Evolutionary conservation across 208 protist genomes (phyloP), one percentile per base, ranked within the genome.

Genomic region (Crithidia brevicula): DNA sequence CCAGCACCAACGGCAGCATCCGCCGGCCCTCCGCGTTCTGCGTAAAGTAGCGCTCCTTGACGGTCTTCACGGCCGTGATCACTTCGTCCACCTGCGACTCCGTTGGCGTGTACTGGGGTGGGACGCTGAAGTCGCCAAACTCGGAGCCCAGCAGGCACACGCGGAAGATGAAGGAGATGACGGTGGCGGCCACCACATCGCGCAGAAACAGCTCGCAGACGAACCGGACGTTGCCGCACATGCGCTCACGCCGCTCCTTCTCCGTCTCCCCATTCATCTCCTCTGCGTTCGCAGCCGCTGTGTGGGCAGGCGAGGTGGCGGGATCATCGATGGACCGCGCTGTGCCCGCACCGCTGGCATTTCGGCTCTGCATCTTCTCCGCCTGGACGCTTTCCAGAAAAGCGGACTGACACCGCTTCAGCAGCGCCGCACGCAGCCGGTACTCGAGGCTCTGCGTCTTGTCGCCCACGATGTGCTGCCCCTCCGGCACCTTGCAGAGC

Each of bases 141-240:
- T 82, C 83, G 4, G 66, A 67, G 8, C 87, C 87, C 31, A 83
- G 79, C 31, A 59, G 60, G 62, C 79, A 83, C n/a, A 73, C 72
- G 33, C 83, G 50, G 40, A 91, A 67, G 61, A 96, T 86, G n/a
- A 80, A 57, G 6, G 60, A 69, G 42, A 95, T 81, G n/a, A 89
- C 85, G 36, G 76, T 71, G 38, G 76, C 80, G 20, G 74, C 58
- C 22, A 93, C 77, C 36, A 96, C 79, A 49, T 85, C 73, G 34
- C 81, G 81, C 47, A 90, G 56, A 56, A 84, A 90, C 5, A 96
- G 77, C 76, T 96, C 85, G 42, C 84, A 78, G 52, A 93, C 76
- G 69, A 96, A 96, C 40, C 68, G 77, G 13, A 92, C 83, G 71
- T 84, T 93, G 50, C 90, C 90, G 47, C 83, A 89, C 66, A 86